Percentiles rank a stretch among this genome's conserved stretches.
phyloP scores from a whole-genome alignment of 2,329 filamentous ascomycete species.

The Balansia obtecta region DNA sequence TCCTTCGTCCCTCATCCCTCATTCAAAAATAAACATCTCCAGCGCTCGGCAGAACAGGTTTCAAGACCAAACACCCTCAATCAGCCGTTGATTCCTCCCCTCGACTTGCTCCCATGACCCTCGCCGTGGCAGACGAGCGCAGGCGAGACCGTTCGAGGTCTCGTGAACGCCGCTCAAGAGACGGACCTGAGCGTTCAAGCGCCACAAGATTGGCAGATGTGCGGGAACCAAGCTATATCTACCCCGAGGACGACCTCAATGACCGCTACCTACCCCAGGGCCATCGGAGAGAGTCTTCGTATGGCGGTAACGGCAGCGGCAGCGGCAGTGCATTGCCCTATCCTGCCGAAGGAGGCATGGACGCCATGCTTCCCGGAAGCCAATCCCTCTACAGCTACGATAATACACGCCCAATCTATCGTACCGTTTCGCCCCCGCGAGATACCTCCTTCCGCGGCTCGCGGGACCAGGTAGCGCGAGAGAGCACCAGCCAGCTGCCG shows the following conservation, averaged over 20 bases:
- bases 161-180: slow-evolving; percentile 22
- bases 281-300: slow-evolving; percentile 20
- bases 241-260: slow-evolving; percentile 30
- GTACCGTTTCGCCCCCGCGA: slow-evolving; percentile 21
- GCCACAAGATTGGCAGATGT: slow-evolving; percentile 24
- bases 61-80: neutral
- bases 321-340: slow-evolving; percentile 23
- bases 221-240: slow-evolving; percentile 29
- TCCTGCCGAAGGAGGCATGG: slow-evolving; percentile 25
- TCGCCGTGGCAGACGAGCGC: slow-evolving; percentile 32
- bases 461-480: slow-evolving; percentile 17
- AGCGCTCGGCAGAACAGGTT: neutral
- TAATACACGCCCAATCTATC: slow-evolving; percentile 20
- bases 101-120: slow-evolving; percentile 30
- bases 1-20: neutral
- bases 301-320: slow-evolving; percentile 11
- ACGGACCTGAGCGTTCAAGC: slow-evolving; percentile 18
- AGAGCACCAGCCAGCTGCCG: slow-evolving; percentile 15
- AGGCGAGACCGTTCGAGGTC: slow-evolving; percentile 34
- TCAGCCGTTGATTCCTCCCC: neutral
- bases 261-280: slow-evolving; percentile 20
- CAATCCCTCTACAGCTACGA: slow-evolving; percentile 28
- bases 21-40: neutral
- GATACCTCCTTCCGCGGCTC: slow-evolving; percentile 25
- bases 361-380: slow-evolving; percentile 24